Conservation (phyloP, 805 yeast genomes). For the Kregervanrija pseudodelftensis region DNA sequence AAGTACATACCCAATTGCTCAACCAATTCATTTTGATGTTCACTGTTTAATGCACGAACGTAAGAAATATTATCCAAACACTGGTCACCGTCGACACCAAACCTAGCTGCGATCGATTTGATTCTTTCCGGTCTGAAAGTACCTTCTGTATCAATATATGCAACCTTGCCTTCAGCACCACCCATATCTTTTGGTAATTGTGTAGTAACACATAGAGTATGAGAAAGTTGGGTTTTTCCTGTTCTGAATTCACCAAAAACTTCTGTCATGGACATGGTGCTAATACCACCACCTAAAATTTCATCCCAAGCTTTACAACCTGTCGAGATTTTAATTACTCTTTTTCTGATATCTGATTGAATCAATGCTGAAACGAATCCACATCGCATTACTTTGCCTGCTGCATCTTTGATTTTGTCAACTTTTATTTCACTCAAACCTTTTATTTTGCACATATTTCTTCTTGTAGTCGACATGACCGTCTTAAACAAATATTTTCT, state of each 20-base stretch:
- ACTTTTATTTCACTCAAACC: constrained; percentile 72
- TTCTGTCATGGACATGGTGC: constrained; percentile 72
- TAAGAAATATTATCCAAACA: constrained; percentile 65
- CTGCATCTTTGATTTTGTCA: constrained; percentile 69
- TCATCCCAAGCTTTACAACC: constrained; percentile 67
- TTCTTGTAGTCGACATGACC: constrained; percentile 53
- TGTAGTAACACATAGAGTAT: constrained; percentile 69
- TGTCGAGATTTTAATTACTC: constrained; percentile 59
- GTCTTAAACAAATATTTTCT: constrained; percentile 26
- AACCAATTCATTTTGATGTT: constrained; percentile 68
- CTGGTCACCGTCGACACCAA: constrained; percentile 60
- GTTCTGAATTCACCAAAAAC: constrained; percentile 78
- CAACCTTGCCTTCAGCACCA: constrained; percentile 77
- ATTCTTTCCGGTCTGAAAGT: constrained; percentile 71
- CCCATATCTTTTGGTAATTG: constrained; percentile 67
- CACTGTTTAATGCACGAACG: constrained; percentile 59
- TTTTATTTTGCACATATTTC: constrained; percentile 52
- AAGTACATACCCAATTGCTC: constrained; percentile 61
- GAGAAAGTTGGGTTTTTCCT: constrained; percentile 78
- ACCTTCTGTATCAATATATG: constrained; percentile 76
- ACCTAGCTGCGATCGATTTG: constrained; percentile 58
- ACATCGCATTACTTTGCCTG: constrained; percentile 53
- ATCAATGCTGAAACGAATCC: constrained; percentile 72
- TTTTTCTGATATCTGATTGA: constrained; percentile 57
- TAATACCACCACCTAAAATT: constrained; percentile 67